phyloP scores from a whole-genome alignment of 129 eudicot genomes.

The Lactuca sativa region DNA sequence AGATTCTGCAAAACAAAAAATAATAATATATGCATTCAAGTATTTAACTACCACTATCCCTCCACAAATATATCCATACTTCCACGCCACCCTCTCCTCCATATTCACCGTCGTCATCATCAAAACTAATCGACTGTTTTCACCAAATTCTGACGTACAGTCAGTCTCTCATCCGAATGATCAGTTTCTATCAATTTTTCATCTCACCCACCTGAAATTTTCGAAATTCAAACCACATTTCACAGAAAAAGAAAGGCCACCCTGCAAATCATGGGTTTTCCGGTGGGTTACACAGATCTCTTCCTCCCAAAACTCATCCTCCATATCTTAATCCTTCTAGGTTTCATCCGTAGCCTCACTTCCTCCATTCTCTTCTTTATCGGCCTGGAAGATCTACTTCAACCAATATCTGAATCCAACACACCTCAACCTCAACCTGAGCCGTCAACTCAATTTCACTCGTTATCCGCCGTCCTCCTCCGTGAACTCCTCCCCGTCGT shows the following conservation, averaged over 20 bases:
- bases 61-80: neutral
- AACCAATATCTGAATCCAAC: constrained; percentile 13
- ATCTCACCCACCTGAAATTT: neutral
- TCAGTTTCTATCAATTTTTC: neutral
- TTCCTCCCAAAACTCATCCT: constrained; percentile 57
- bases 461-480: constrained; percentile 55
- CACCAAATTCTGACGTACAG: constrained; percentile 8
- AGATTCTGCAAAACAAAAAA: no score
- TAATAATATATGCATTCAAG: no score
- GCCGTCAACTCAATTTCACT: constrained; percentile 17
- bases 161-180: neutral
- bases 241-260: neutral
- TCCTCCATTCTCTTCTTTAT: constrained; percentile 22
- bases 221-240: neutral
- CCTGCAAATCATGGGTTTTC: constrained; percentile 57
- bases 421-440: constrained; percentile 28
- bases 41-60: no score
- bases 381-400: constrained; percentile 43
- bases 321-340: constrained; percentile 42
- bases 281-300: constrained; percentile 56
- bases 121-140: neutral
- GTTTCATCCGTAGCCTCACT: constrained; percentile 35
- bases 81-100: neutral
- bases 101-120: neutral
- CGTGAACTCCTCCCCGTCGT: constrained; percentile 71